phyloP scores from a whole-genome alignment of 2,329 filamentous ascomycete genomes.

The Gaeumannomyces sp. region DNA sequence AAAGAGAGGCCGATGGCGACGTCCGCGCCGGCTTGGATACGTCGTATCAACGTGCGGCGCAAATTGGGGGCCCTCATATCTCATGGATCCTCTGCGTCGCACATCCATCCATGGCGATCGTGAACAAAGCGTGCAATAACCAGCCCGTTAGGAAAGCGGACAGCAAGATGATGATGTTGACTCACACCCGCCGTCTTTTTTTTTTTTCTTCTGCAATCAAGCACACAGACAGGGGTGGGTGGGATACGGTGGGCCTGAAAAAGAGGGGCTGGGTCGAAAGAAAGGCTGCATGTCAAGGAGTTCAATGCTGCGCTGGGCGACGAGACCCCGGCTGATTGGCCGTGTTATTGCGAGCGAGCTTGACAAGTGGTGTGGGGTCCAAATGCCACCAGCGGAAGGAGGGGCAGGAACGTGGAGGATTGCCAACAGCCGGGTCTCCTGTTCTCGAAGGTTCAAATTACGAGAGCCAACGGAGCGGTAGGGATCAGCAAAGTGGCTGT shows the following conservation, averaged over 20 bases:
- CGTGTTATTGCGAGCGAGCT: background rate
- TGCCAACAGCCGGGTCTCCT: background rate
- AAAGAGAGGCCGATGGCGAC: background rate
- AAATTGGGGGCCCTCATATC: background rate
- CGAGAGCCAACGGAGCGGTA: background rate
- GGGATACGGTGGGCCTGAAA: background rate
- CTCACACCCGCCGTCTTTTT: constrained; percentile 3
- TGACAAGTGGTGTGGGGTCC: background rate
- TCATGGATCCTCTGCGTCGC: background rate
- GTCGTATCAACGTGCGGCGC: background rate
- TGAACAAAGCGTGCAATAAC: background rate
- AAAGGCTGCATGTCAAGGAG: background rate
- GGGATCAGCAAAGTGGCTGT: background rate
- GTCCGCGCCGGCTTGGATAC: background rate
- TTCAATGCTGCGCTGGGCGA: no score
- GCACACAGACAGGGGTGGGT: background rate
- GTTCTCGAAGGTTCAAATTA: background rate
- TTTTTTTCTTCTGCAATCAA: background rate
- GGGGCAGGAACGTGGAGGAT: background rate
- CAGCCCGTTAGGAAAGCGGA: background rate
- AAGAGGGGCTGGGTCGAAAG: background rate
- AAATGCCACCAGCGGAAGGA: background rate
- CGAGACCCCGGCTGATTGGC: background rate
- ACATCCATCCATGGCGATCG: background rate
- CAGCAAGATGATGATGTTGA: background rate